Conservation (phyloP, 2,329 filamentous ascomycete species). For the Corinectria fuckeliana region DNA sequence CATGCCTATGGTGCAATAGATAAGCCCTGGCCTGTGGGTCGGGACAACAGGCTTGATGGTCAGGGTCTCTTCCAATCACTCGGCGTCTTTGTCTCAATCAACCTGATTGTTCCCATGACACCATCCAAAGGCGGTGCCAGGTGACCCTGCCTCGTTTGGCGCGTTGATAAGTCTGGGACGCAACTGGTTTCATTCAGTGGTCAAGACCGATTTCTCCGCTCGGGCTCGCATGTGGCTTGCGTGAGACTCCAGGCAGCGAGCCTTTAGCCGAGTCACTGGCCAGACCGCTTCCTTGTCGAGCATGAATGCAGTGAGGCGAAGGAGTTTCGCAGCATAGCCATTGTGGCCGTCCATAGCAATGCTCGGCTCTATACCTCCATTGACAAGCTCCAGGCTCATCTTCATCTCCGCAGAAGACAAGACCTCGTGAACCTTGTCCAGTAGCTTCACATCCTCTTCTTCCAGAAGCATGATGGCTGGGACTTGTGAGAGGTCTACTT, state of each 20-base stretch:
- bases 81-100: not conserved
- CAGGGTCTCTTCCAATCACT: not conserved
- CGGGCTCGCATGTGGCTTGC: constrained; percentile 58
- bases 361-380: constrained; percentile 59
- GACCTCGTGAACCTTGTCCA: constrained; percentile 83
- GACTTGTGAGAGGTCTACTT: constrained; percentile 79
- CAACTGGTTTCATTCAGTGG: constrained; percentile 43
- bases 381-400: constrained; percentile 64
- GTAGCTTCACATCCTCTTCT: constrained; percentile 86
- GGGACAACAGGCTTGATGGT: not conserved
- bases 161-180: constrained; percentile 6
- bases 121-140: not conserved
- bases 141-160: not conserved
- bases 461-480: constrained; percentile 90
- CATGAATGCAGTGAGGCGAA: constrained; percentile 85
- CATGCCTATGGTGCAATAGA: not conserved
- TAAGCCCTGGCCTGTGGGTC: not conserved
- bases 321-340: constrained; percentile 84
- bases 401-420: constrained; percentile 79
- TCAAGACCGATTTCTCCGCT: constrained; percentile 58
- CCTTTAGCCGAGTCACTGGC: constrained; percentile 70
- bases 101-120: not conserved
- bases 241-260: constrained; percentile 61
- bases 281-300: constrained; percentile 89
- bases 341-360: constrained; percentile 65